Base-by-base conservation (phyloP, 2,329 filamentous ascomycete species). In the Neocatenulostroma microsporum region DNA sequence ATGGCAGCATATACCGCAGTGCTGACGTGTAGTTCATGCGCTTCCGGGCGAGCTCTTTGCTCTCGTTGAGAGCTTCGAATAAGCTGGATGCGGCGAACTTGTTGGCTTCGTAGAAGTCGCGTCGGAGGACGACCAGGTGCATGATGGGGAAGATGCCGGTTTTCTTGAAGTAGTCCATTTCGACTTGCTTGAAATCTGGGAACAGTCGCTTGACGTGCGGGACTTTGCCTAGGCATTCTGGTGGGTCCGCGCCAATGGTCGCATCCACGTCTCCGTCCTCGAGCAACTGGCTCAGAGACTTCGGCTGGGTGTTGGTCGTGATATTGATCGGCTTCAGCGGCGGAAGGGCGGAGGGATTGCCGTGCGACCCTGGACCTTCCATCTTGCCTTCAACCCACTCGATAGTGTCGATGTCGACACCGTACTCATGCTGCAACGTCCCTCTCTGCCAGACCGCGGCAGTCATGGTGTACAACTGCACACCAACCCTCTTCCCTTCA, bases 381-480 rank as follows among this genome's bases (percentile, higher is more conserved):
- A 63, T 54, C 15, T 41, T 47, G 3, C 59, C 60, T 33, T 61
- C 51, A 11, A 62, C 43, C 58, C 57, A 63, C 25, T 53, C 41
- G 24, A 57, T 53, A 2, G 41, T 49, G 3, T 41, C 43, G 6
- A 60, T 45, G 40, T 59, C 54, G 13, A 62, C 58, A 12, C 58
- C 60, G 21, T 49, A 50, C 30, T 56, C 46, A 30, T 62, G 42
- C 39, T 61, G 37, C 9, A 63, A 44, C 10, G 62, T 20, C 4
- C 53, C 53, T 15, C 60, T 44, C 8, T 57, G 54, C 56, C 56
- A 62, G 6, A 63, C 60, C 1, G 58, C 59, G 8, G 60, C 60
- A 3, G 60, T 62, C 60, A 62, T 61, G 14, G 58, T 61, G 43
- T 63, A 62, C 13, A 57, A 41, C 42, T 57, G 59, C 0, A 63